Conservation (phyloP, 164 flowering plant genomes). For the Tetracentron sinense region DNA sequence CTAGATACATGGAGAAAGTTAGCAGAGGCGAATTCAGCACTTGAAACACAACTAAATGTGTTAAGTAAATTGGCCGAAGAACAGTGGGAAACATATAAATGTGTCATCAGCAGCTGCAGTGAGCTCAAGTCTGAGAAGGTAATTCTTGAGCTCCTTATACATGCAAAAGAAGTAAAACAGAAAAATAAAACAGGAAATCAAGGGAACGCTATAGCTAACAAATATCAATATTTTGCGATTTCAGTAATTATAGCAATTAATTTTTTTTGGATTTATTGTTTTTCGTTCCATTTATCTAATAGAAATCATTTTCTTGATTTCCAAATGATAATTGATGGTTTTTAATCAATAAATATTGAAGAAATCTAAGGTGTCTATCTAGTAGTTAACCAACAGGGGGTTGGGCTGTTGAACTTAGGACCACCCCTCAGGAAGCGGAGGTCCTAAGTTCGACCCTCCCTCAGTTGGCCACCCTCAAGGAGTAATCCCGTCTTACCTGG, state of each 20-base stretch:
- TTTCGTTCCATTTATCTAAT: too few species aligned
- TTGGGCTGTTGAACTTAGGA: too few species aligned
- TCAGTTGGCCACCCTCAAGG: too few species aligned
- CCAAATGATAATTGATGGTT: too few species aligned
- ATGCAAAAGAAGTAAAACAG: not conserved
- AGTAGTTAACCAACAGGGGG: too few species aligned
- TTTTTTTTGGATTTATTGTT: too few species aligned
- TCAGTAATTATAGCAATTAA: not conserved
- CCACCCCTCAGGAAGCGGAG: too few species aligned
- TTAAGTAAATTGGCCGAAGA: slow-evolving; percentile 62
- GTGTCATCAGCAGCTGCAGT: slow-evolving; percentile 56
- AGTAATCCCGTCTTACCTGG: too few species aligned
- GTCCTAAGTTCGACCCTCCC: too few species aligned
- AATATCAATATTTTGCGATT: not conserved
- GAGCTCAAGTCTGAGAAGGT: slow-evolving; percentile 60
- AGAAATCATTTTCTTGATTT: too few species aligned
- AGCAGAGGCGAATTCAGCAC: slow-evolving; percentile 70
- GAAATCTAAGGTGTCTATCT: too few species aligned
- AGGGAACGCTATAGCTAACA: not conserved
- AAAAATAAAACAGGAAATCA: not conserved
- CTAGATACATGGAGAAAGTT: slow-evolving; percentile 65
- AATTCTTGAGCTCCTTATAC: slow-evolving; percentile 6
- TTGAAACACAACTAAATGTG: slow-evolving; percentile 56
- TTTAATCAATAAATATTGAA: too few species aligned
- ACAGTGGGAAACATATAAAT: slow-evolving; percentile 56